Base-by-base conservation (phyloP, 192 early-diverging fungal genomes). In the Geranomyces michiganensis region DNA sequence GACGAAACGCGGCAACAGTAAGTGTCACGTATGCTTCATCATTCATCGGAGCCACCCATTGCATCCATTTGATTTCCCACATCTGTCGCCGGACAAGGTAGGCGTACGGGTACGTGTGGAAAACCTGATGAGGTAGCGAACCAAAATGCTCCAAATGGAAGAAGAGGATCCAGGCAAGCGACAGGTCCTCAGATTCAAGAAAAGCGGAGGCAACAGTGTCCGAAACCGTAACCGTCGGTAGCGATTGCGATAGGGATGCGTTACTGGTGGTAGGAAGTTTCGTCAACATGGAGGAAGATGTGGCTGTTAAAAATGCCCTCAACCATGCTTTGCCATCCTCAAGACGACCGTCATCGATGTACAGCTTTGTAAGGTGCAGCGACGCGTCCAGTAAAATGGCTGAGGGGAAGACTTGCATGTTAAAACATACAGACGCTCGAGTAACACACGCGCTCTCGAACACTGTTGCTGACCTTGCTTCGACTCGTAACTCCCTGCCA, bases 11-110 rank as follows among this genome's bases (percentile, higher is more conserved):
- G 15, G 32, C 14, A 5, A 44, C 9, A 13, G 46, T 13, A 19
- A 17, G 36, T 4, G 26, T 49, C 15, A 9, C 15, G 13, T 0
- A 41, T 24, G 43, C 36, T 3, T 41, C 36, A 10, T 41, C 36
- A 10, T 41, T 10, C 10, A 41, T 43, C 41, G 49, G 27, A 27
- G 9, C 29, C 9, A 1, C 51, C 17, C 24, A 51, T 0, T 22
- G 19, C n/a, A 26, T 31, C 72, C 72, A 73, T 21, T 22, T 3
- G 24, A 73, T 59, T 33, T 65, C 63, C 43, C 43, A 73, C 24
- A 66, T 45, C 15, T 46, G n/a, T 19, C 55, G 53, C 22, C 56
- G 51, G 14, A 46, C 30, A 1, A 65, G 53, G 30, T 73, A 33
- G 17, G 55, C 21, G 41, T 73, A 65, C 17, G 72, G 72, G 45